phyloP scores from a whole-genome alignment of 2,329 filamentous ascomycete genomes.

The Aspergillus chevalieri region DNA sequence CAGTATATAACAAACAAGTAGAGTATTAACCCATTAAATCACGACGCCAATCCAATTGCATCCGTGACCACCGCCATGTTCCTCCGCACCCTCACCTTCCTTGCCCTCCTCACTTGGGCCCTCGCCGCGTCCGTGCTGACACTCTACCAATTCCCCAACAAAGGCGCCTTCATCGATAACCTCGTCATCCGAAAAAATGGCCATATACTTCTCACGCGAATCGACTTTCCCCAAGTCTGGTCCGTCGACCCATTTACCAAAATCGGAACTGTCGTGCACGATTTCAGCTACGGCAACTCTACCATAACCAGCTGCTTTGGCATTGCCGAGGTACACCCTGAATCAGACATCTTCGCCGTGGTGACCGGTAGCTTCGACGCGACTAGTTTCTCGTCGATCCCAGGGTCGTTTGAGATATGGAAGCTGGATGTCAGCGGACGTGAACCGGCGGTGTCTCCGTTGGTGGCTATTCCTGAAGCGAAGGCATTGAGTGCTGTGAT shows the following conservation, averaged over 20 bases:
- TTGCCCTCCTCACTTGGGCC: neutral
- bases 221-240: slow-evolving; percentile 4
- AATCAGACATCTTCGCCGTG: slow-evolving; percentile 13
- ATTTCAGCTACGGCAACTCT: slow-evolving; percentile 15
- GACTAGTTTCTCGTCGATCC: neutral
- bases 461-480: neutral
- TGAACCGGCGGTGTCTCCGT: neutral
- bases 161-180: slow-evolving; percentile 20
- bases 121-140: neutral
- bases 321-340: slow-evolving; percentile 4
- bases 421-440: neutral
- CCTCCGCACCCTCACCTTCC: neutral
- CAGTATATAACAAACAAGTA: too few relatives aligned
- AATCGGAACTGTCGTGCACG: neutral
- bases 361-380: slow-evolving; percentile 4
- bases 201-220: slow-evolving; percentile 14
- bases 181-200: slow-evolving; percentile 14
- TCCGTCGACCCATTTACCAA: neutral
- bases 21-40: too few relatives aligned
- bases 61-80: neutral
- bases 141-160: slow-evolving; percentile 18
- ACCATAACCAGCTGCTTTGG: neutral
- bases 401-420: neutral
- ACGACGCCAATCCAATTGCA: too few relatives aligned
- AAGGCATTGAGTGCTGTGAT: neutral